A percentile compares a stretch with the other conserved stretches of the same genome.
These are phyloP conservation scores for Phialophora tarda DNA, from an alignment of 2,329 filamentous ascomycete genomes.

Conservation along the genomic window DNA sequence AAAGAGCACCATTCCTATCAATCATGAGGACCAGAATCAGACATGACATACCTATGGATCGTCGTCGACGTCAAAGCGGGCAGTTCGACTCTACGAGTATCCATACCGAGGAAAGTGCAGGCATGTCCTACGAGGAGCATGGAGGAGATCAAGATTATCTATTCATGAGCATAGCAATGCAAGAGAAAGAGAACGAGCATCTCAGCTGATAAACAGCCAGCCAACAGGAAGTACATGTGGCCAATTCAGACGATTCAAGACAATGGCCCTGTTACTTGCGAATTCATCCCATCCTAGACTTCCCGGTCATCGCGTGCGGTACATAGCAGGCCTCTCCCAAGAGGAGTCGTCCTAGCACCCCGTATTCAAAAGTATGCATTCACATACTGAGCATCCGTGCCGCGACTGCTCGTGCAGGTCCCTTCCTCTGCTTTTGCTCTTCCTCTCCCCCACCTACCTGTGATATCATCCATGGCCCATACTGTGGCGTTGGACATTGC, in stretches of 20 bases:
- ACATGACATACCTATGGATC: too few species aligned
- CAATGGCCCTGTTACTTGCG: background rate
- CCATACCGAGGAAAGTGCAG: background rate
- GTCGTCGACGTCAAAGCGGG: too few species aligned
- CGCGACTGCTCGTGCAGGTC: background rate
- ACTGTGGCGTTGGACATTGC: background rate
- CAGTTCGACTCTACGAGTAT: too few species aligned
- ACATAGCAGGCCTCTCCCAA: background rate
- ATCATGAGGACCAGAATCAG: too few species aligned
- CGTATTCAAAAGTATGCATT: background rate
- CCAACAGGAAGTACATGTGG: background rate
- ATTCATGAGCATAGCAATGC: background rate
- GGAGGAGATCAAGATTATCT: background rate
- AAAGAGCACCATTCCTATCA: background rate
- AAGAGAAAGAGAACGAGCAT: background rate
- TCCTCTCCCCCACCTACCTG: too few species aligned
- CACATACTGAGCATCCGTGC: background rate
- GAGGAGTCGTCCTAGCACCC: background rate
- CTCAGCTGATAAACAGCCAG: background rate
- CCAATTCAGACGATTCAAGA: background rate
- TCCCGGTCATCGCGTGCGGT: background rate
- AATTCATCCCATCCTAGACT: background rate
- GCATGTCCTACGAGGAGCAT: background rate
- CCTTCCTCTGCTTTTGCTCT: background rate
- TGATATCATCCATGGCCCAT: background rate